Evolutionary conservation across 192 early-diverging fungal species (phyloP).

Genomic region (Umbelopsis isabellina): DNA sequence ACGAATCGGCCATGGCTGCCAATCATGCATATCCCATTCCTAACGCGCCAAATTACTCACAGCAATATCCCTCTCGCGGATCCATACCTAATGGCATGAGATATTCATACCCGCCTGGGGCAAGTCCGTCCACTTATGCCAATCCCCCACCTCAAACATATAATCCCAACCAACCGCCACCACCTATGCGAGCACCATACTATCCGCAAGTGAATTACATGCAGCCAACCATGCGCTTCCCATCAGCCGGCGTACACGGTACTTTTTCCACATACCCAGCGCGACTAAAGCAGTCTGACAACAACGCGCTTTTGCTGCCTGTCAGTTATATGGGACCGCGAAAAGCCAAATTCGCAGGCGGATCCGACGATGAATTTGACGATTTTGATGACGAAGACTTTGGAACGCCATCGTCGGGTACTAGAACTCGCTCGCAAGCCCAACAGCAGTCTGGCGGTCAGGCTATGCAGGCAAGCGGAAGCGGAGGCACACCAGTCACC

Average conservation of each 20-base stretch:
- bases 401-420: slow-evolving; percentile 19
- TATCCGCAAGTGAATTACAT: neutral
- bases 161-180: neutral
- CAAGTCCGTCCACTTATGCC: neutral
- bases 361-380: slow-evolving; percentile 51
- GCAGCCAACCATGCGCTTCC: neutral
- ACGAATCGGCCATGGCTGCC: slow-evolving; percentile 6
- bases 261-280: slow-evolving; percentile 54
- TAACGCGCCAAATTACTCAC: neutral
- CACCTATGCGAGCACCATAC: neutral
- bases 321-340: slow-evolving; percentile 41
- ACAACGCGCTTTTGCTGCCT: slow-evolving; percentile 55
- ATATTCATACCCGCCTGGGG: slow-evolving; percentile 9
- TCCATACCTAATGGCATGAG: slow-evolving; percentile 14
- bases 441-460: neutral
- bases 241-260: slow-evolving; percentile 30
- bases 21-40: slow-evolving; percentile 7
- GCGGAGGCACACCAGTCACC: slow-evolving; percentile 23
- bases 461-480: neutral
- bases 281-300: slow-evolving; percentile 51
- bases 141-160: neutral
- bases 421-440: slow-evolving; percentile 1
- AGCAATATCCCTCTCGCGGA: neutral
- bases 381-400: slow-evolving; percentile 46
- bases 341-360: slow-evolving; percentile 38